Evolutionary conservation across 495 filamentous ascomycete species (phyloP).

Genomic region (Hyaloscypha finlandica): DNA sequence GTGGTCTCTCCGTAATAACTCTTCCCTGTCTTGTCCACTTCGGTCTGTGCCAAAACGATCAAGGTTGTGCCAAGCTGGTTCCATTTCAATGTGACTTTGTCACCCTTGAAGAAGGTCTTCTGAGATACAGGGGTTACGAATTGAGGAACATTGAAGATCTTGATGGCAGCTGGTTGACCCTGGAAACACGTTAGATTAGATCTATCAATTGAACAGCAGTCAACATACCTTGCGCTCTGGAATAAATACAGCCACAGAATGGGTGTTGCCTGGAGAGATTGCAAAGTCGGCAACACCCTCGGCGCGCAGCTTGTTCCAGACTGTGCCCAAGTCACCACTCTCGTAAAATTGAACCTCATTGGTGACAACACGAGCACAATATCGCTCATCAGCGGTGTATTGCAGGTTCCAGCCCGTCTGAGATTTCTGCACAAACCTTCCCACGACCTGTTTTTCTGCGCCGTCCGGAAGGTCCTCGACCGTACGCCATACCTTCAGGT

Average conservation of each 20-base stretch:
- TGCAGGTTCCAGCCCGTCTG: constrained; percentile 97
- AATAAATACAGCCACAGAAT: constrained; percentile 89
- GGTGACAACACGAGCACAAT: constrained; percentile 89
- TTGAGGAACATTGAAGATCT: constrained; percentile 89
- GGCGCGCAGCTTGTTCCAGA: constrained; percentile 92
- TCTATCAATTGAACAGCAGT: constrained; percentile 1
- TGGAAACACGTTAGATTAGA: constrained; percentile 36
- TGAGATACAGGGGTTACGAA: constrained; percentile 82
- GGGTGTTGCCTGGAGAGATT: constrained; percentile 81
- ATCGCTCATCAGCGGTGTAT: constrained; percentile 89
- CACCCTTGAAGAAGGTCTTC: constrained; percentile 98
- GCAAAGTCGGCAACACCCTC: constrained; percentile 93
- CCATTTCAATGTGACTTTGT: constrained; percentile 98
- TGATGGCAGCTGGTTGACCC: constrained; percentile 90
- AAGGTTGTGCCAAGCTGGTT: constrained; percentile 85
- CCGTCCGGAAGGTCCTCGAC: constrained; percentile 55
- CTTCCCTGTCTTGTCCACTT: constrained; percentile 96
- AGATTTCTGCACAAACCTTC: constrained; percentile 89
- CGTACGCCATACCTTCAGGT: constrained; percentile 93
- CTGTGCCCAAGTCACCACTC: constrained; percentile 76
- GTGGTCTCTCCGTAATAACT: constrained; percentile 99
- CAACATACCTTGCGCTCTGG: constrained; percentile 84
- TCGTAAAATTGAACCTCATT: constrained; percentile 98
- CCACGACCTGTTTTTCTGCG: constrained; percentile 71
- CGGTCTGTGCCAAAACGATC: constrained; percentile 95